Evolutionary conservation across 345 rosid species (phyloP).

Genomic region (Aquilaria sinensis): DNA sequence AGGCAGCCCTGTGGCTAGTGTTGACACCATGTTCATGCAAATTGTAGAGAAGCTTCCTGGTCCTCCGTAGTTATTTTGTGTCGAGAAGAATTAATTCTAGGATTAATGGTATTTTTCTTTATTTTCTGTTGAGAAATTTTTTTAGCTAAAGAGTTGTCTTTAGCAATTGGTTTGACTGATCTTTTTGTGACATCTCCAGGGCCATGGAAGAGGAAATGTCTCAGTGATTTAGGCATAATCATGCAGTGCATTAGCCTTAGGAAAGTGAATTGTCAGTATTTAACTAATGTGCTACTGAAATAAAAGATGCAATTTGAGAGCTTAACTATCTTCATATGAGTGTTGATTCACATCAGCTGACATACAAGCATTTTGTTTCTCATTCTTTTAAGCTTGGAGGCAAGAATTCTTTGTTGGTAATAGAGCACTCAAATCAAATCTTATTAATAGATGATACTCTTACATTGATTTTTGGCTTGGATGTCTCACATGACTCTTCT

Average conservation of each 20-base stretch:
- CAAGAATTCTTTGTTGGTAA: conserved; percentile 75
- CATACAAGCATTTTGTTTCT: conserved; percentile 6
- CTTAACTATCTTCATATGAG: not conserved
- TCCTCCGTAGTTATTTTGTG: conserved; percentile 64
- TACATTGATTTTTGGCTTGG: conserved; percentile 93
- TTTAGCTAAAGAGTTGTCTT: not conserved
- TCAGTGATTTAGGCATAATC: conserved; percentile 56
- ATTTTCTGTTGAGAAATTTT: conserved; percentile 8
- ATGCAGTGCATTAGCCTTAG: conserved; percentile 79
- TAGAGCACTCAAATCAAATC: conserved; percentile 40
- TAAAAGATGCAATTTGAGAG: conserved; percentile 21
- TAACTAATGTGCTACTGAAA: conserved; percentile 84
- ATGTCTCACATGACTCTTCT: conserved; percentile 91
- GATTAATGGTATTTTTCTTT: conserved; percentile 46
- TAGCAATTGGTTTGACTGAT: not conserved
- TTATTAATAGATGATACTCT: conserved; percentile 63
- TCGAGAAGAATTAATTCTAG: conserved; percentile 70
- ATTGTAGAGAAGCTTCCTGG: conserved; percentile 48
- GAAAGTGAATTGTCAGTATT: conserved; percentile 70
- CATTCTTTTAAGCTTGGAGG: conserved; percentile 73
- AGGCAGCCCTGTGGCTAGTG: conserved; percentile 55
- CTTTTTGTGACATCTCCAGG: conserved; percentile 36
- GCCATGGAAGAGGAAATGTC: conserved; percentile 85
- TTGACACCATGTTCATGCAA: conserved; percentile 63
- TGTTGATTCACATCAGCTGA: not conserved